These are phyloP conservation scores for Jatropha curcas DNA, from an alignment of 345 rosid genomes.

Conservation along the genomic window DNA sequence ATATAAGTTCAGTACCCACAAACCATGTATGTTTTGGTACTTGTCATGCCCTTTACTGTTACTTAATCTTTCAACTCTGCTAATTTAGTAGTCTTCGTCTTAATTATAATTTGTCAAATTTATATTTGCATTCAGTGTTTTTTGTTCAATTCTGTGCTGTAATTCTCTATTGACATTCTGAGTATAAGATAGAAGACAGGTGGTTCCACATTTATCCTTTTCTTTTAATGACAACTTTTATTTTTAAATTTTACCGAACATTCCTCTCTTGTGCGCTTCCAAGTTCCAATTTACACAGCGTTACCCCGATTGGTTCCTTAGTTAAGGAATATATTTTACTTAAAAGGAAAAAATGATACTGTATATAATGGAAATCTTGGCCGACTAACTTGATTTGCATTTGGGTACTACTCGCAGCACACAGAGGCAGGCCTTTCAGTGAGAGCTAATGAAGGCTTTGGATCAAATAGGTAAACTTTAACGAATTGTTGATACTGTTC, in stretches of 20 bases:
- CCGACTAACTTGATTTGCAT: slow-evolving; percentile 24
- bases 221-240: neutral
- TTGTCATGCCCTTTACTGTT: slow-evolving; percentile 1
- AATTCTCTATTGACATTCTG: neutral
- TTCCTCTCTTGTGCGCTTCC: neutral
- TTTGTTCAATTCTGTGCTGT: neutral
- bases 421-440: slow-evolving; percentile 81
- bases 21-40: slow-evolving; percentile 58
- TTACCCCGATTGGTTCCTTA: neutral
- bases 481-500: slow-evolving; percentile 8
- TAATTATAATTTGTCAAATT: neutral
- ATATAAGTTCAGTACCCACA: slow-evolving; percentile 77
- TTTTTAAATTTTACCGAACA: neutral
- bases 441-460: slow-evolving; percentile 72
- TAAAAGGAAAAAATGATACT: neutral
- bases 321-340: neutral
- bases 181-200: neutral
- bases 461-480: slow-evolving; percentile 68
- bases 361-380: slow-evolving; percentile 3
- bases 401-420: slow-evolving; percentile 49
- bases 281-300: neutral
- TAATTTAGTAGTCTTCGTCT: neutral
- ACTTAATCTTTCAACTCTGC: neutral
- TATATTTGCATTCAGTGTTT: neutral
- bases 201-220: neutral